Evolutionary conservation across 768 basidiomycete genomes (phyloP), one percentile per base, ranked within the genome.

Genomic region (Trametes maxima): DNA sequence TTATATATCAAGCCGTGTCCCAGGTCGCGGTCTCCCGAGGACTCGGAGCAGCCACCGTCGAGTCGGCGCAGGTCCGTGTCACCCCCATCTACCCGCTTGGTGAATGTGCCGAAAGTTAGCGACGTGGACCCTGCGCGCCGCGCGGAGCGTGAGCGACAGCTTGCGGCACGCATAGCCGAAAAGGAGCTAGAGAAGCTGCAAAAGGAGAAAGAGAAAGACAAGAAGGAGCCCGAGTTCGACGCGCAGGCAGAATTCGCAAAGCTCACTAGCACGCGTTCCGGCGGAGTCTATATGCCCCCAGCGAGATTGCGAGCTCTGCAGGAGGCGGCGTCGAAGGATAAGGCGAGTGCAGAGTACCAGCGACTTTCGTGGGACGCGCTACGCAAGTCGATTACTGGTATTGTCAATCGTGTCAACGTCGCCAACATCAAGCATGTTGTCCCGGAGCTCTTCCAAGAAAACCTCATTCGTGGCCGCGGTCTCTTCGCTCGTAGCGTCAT

Each of bases 341-440:
- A 95, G 78, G 79, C 80, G 48, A 90, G 90, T 60, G 69, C 88
- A 19, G 95, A 97, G 76, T 98, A 91, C 75, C 97, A 99, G 75
- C 84, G 97, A 11, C 77, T 99, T 60, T 92, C 94, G 11, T 99
- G 97, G 97, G 97, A 99, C 70, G 97, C 97, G 1, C 78, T 99
- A 61, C 88, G 95, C 72, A 99, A 99, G 77, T 92, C 90, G 52
- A 91, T 99, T 70, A 98, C 97, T 28, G 97, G 97, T 94, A 90
- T 98, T 67, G 96, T 98, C 81, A 99, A 99, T 81, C 90, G 97
- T 81, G 93, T 99, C 78, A 98, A 98, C 74, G 82, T 94, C 19
- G 82, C 88, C 67, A 98, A 98, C 74, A 99, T 99, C 84, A 97
- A 98, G 76, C 84, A 89, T 68, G 85, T 96, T 65, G 84, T 94